Base-by-base conservation (phyloP, 495 filamentous ascomycete genomes). In the Hypoxylon crocopeplum region DNA sequence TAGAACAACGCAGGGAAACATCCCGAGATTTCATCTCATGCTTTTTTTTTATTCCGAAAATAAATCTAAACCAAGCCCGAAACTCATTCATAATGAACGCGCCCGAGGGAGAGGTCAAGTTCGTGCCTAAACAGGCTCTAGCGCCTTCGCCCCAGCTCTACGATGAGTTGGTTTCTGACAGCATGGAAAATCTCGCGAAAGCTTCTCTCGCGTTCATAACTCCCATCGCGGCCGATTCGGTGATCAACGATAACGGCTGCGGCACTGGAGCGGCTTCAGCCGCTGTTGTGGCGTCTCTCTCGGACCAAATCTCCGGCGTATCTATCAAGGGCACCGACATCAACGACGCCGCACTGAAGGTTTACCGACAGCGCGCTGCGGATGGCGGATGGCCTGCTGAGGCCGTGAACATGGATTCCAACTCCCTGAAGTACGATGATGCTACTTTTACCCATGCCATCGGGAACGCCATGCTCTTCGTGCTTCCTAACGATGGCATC, bases 201-300 rank as follows among this genome's bases (percentile, higher is more conserved):
- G 52, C 33, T 8, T 63, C 59, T n/a, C 37, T 63, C 10, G 22
- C 36, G 8, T 55, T 56, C 20, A 39, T n/a, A n/a, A n/a, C 49
- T 39, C 47, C 59, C 11, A 63, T 63, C 13, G 25, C 45, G 12
- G 29, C 29, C 22, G 59, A 52, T 22, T 45, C 53, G 15, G 29
- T 57, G 4, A 52, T 63, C 25, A 38, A 63, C 33, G 59, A 63
- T 32, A 48, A 56, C 47, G 53, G 59, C 15, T 63, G 59, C 53
- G 59, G 59, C 15, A 41, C 45, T n/a, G 59, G 59, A 3, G 45
- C 50, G 13, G 52, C 37, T 17, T 57, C 30, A 5, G 45, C 59
- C 27, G 44, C 38, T 8, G 44, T 63, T 16, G 29, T 63, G 5
- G 45, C 46, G 8, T 37, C 59, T 11, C 34, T 39, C 24, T 10